Base-by-base conservation (phyloP, 2,329 filamentous ascomycete species). In the Cordyceps farinosa region DNA sequence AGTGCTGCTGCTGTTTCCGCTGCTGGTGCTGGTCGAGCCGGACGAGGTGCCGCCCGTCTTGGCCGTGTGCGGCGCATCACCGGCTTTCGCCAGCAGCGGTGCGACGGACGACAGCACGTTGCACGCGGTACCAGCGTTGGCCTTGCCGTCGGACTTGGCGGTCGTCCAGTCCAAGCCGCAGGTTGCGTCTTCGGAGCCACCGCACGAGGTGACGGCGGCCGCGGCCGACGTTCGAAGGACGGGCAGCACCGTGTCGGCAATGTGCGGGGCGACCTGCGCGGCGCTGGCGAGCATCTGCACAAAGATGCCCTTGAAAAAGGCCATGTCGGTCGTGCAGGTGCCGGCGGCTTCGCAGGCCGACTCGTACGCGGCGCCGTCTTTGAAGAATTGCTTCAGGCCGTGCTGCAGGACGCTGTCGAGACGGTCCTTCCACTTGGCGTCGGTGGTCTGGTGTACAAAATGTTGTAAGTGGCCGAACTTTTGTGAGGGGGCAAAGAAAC, bases 251-350 rank as follows among this genome's bases (percentile, higher is more conserved):
- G 70, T 72, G 2, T 77, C 72, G 32, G 75, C 73, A 0, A 82
- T 83, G 51, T 79, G 82, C 0, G 86, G 85, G 1, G 84, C 84
- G 36, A 88, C 67, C 64, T 84, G 77, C 2, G 80, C 79, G 2
- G 81, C 79, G 52, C 79, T 75, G 7, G 81, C 80, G 67, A 88
- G 79, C 81, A 83, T 86, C 29, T 82, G 79, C 38, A 82, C 77
- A 27, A 88, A 74, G 55, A 85, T 82, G n/a, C 84, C 85, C 69
- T 88, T 88, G 78, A 87, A 88, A 6, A 83, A 82, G 62, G 81
- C 75, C 74, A 89, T 86, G 67, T 90, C 88, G 50, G 80, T 80
- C 67, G 84, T 84, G 76, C 88, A 90, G 3, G 77, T 83, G 40
- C 69, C 69, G 5, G 66, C 77, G 11, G 40, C 2, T 30, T 55